Percentiles rank a stretch among this genome's conserved stretches.
phyloP scores from a whole-genome alignment of 169 alveolate species.

The Plasmodium vinckei region DNA sequence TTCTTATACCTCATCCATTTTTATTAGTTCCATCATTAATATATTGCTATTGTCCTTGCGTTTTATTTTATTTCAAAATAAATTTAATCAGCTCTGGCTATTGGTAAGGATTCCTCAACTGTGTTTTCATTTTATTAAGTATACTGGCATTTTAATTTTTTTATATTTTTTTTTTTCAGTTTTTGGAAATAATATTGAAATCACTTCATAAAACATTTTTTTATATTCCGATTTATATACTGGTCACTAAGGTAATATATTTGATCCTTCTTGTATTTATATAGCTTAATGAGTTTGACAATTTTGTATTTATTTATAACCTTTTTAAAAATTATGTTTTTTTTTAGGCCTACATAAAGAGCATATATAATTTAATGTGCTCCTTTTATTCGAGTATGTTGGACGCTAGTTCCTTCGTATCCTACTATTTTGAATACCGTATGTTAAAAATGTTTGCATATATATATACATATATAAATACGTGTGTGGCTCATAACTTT shows the following conservation, averaged over 20 bases:
- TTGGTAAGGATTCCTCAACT: constrained; percentile 24
- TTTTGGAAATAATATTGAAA: constrained; percentile 61
- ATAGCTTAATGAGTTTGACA: not conserved
- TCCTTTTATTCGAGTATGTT: constrained; percentile 75
- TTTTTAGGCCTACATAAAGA: constrained; percentile 68
- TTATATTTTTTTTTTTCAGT: constrained; percentile 29
- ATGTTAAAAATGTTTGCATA: not conserved
- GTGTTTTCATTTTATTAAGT: too few species aligned
- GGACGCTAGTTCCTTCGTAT: constrained; percentile 74
- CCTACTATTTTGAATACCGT: constrained; percentile 75
- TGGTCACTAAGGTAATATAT: constrained; percentile 69
- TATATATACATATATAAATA: not conserved
- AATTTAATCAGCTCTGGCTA: constrained; percentile 29
- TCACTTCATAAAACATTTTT: constrained; percentile 73
- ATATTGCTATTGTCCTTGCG: constrained; percentile 48
- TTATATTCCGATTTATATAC: constrained; percentile 69
- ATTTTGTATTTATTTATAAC: not conserved
- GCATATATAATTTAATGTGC: constrained; percentile 75
- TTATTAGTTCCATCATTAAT: constrained; percentile 35
- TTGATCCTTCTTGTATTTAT: not conserved
- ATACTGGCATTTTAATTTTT: not conserved
- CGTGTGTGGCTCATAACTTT: not conserved
- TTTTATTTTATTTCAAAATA: constrained; percentile 28
- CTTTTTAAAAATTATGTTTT: not conserved
- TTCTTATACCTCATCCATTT: constrained; percentile 55